A percentile compares a stretch with the other conserved stretches of the same genome.
These are phyloP conservation scores for Allomyces macrogynus DNA, from an alignment of 192 early-diverging fungal species.

Conservation along the genomic window DNA sequence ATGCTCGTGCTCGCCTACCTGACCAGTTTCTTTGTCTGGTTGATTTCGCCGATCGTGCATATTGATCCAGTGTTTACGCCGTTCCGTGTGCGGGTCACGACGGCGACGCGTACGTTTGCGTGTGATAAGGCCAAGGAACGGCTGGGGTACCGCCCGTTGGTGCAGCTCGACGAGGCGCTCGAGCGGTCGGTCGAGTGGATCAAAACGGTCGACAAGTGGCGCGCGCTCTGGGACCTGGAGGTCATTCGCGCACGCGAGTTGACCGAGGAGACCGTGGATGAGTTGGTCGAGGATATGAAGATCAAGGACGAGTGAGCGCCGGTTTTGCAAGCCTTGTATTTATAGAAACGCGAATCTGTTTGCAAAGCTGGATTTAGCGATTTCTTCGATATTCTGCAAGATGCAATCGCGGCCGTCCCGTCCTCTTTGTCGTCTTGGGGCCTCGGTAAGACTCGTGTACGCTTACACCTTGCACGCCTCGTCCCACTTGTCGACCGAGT, in stretches of 20 bases:
- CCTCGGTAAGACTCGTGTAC: too few relatives aligned
- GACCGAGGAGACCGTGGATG: background rate
- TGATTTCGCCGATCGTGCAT: conserved; percentile 36
- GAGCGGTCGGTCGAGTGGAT: background rate
- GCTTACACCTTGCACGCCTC: too few relatives aligned
- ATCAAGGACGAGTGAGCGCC: background rate
- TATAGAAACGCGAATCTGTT: too few relatives aligned
- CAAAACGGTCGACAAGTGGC: background rate
- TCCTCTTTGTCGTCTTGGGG: too few relatives aligned
- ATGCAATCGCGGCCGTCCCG: too few relatives aligned
- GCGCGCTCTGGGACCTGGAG: background rate
- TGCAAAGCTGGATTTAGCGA: too few relatives aligned
- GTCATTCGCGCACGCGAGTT: background rate
- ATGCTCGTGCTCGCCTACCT: conserved; percentile 44
- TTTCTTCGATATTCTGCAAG: too few relatives aligned
- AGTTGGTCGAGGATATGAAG: background rate
- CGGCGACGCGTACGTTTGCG: conserved; percentile 68
- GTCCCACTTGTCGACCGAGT: too few relatives aligned
- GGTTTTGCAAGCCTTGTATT: background rate
- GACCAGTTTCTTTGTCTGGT: conserved; percentile 31
- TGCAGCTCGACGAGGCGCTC: conserved; percentile 31
- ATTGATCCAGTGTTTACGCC: conserved; percentile 55
- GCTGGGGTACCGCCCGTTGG: conserved; percentile 41
- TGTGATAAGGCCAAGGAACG: conserved; percentile 61
- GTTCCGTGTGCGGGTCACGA: conserved; percentile 54